A percentile compares a stretch with the other conserved stretches of the same genome.
phyloP scores from a whole-genome alignment of 345 rosid genomes.

The Reutealis trisperma region DNA sequence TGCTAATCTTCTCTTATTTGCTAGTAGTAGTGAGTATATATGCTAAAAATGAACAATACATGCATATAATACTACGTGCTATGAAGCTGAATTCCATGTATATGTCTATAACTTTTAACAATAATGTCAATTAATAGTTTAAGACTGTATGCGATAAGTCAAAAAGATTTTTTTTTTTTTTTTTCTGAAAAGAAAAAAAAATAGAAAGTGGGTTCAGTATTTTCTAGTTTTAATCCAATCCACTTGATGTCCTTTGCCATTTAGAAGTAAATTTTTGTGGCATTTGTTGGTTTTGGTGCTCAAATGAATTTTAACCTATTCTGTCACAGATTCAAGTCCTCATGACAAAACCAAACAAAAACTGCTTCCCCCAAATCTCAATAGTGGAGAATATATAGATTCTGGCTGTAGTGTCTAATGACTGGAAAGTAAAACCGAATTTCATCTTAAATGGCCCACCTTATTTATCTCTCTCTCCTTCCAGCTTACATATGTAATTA shows the following conservation, averaged over 20 bases:
- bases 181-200: background rate
- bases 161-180: background rate
- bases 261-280: background rate
- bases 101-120: background rate
- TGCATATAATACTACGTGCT: background rate
- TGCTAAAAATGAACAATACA: background rate
- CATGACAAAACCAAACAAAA: constrained; percentile 9
- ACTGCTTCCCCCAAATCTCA: constrained; percentile 8
- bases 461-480: background rate
- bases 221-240: constrained; percentile 1
- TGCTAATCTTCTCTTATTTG: background rate
- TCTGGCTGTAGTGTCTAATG: constrained; percentile 31
- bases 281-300: constrained; percentile 1
- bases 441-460: constrained; percentile 26
- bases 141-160: background rate
- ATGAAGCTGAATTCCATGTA: background rate
- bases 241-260: background rate
- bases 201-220: background rate
- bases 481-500: background rate
- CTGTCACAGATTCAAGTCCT: background rate
- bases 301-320: constrained; percentile 13
- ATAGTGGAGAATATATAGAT: constrained; percentile 40
- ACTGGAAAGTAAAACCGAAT: constrained; percentile 28
- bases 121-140: background rate
- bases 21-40: background rate